Evolutionary conservation across 2,329 filamentous ascomycete genomes (phyloP), one percentile per base, ranked within the genome.

Genomic region (Cytospora leucostoma): DNA sequence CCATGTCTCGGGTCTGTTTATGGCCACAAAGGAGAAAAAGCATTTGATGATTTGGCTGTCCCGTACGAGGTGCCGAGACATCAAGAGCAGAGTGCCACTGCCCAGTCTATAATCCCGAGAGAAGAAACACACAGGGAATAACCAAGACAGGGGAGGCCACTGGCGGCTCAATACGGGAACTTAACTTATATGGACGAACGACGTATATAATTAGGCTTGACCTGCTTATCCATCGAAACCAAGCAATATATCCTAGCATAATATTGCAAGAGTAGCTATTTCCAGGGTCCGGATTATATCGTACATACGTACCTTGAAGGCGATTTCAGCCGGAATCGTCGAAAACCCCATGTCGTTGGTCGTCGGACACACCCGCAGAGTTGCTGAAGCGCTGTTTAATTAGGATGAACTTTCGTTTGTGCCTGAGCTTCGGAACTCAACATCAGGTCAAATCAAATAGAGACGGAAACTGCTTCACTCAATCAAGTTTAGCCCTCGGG

Each of bases 1-100:
- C 59, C 52, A 57, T 21, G 58, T 56, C 0, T 99, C 95, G 77
- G 95, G 95, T 79, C 95, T 87, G 72, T 98, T 87, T 73, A 98
- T 94, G 90, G 93, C 94, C 90, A 97, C 97, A 72, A 71, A 92
- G n/a, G 4, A 40, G 27, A 92, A 75, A 99, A 96, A 85, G 95
- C 95, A 72, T 98, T 94, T 83, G 95, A 95, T 74, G 95, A 96
- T 87, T 98, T 99, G 77, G 95, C 95, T 71, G 95, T 99, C 80
- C 95, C 95, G 82, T 98, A 99, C 71, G 95, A 93, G 75, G 95
- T 95, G 78, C 95, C 81, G 57, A 83, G 71, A 70, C 80, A 82
- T 67, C 79, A 80, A 72, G 83, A 78, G 70, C 82, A 74, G 64
- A 83, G 82, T 70, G 81, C 76, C 52, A 73, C 73, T 27, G 93